Percentiles rank a stretch among this genome's conserved stretches.
Evolutionary conservation across 345 rosid genomes (phyloP).

Genomic region (Dimocarpus longan): DNA sequence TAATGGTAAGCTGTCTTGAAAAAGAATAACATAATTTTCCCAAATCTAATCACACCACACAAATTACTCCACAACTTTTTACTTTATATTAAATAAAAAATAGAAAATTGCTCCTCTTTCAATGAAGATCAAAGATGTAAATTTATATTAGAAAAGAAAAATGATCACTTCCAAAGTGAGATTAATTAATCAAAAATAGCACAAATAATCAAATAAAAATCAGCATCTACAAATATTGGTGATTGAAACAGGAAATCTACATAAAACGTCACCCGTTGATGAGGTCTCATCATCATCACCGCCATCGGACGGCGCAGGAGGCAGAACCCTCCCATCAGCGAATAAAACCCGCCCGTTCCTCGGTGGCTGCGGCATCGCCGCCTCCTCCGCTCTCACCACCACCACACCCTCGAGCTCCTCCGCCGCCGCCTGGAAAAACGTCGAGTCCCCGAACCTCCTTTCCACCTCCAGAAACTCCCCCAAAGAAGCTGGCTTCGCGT

Average conservation of each 20-base stretch:
- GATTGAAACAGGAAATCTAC: conserved; percentile 75
- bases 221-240: conserved; percentile 71
- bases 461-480: conserved; percentile 92
- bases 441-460: conserved; percentile 74
- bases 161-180: neutral
- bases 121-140: too few species aligned
- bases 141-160: neutral
- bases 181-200: neutral
- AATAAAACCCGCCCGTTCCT: conserved; percentile 58
- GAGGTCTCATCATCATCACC: conserved; percentile 28
- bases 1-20: neutral
- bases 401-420: conserved; percentile 64
- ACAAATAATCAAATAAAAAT: conserved; percentile 35
- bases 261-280: conserved; percentile 49
- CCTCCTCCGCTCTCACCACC: conserved; percentile 37
- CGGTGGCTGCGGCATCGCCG: conserved; percentile 34
- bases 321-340: conserved; percentile 83
- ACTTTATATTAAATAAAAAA: too few species aligned
- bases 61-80: neutral
- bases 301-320: conserved; percentile 47
- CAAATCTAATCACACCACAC: neutral
- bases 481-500: conserved; percentile 68
- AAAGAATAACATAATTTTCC: neutral
- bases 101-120: too few species aligned
- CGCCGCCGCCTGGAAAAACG: conserved; percentile 53